Base-by-base conservation (phyloP, 2,329 filamentous ascomycete genomes). In the Cercospora canescens region DNA sequence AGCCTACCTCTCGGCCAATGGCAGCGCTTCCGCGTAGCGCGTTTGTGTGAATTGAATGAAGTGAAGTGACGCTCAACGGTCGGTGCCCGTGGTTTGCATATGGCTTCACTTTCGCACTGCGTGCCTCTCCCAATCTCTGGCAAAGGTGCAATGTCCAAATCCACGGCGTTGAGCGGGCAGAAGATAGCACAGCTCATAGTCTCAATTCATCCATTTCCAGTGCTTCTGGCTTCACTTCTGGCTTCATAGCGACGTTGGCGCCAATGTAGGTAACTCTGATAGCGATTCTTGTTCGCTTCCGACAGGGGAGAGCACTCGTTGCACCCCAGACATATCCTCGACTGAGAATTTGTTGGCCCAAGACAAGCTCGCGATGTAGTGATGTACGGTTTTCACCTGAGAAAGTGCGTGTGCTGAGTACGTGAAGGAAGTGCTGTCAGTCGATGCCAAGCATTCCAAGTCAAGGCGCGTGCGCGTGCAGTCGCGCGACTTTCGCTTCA, bases 361-460 rank as follows among this genome's bases (percentile, higher is more conserved):
- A 28, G 26, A 16, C 45, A 52, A 14, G n/a, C 24, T 28, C 18
- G 4, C 32, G 24, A 30, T n/a, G 26, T 14, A 30, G 26, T 28
- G 45, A 14, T 28, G 28, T n/a, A n/a, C 9, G 14, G 21, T 3
- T 16, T 52, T 6, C 14, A 7, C 9, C 8, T 52, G 24, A 21
- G 41, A 14, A 52, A 26, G 24, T 16, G 41, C 41, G 26, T 24
- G 16, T 48, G 41, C 21, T 11, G 21, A 24, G 26, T 24, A 48
- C 21, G 41, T 26, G 45, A 52, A 30, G 21, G 18, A 50, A 26
- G 45, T 52, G 45, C 12, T 45, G 60, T 39, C 24, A 9, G 30
- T 28, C 18, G 26, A 54, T 54, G 62, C 56, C 62, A 64, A 64
- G 21, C 28, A 11, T 50, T 50, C 45, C 45, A 24, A 5, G 45